Percentiles rank a stretch among this genome's conserved stretches.
Evolutionary conservation across 441 rosid species (phyloP).

Genomic region (Pelargonium cotyledonis): DNA sequence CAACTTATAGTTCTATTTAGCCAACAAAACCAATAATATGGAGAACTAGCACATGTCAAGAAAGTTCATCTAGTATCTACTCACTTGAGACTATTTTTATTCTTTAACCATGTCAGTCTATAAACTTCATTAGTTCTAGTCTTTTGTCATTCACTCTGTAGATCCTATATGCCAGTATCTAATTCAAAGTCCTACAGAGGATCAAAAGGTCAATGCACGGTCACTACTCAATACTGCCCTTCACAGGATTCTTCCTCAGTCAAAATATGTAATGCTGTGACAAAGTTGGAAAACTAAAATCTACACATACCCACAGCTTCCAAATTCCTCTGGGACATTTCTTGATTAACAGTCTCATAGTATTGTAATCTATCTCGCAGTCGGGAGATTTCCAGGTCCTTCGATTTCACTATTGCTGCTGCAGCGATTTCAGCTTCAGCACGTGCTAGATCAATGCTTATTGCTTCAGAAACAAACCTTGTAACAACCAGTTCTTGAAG

Average conservation of each 20-base stretch:
- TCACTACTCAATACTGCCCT: background rate
- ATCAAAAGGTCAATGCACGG: background rate
- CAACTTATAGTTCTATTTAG: no score
- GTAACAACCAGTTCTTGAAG: conserved; percentile 16
- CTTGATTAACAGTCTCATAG: conserved; percentile 19
- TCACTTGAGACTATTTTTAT: no score
- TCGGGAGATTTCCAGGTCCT: conserved; percentile 19
- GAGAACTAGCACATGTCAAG: no score
- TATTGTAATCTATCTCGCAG: conserved; percentile 17
- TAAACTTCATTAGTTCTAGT: background rate
- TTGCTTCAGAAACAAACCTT: conserved; percentile 4
- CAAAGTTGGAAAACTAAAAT: background rate
- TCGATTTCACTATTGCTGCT: conserved; percentile 18
- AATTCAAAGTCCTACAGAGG: background rate
- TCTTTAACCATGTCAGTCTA: no score
- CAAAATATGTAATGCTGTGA: no score
- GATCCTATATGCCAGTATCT: background rate
- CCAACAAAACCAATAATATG: no score
- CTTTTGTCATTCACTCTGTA: background rate
- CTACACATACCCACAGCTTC: conserved; percentile 10
- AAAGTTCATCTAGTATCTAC: no score
- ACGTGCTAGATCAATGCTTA: conserved; percentile 11
- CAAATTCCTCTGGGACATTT: conserved; percentile 26
- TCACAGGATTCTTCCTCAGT: no score
- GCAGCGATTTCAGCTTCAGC: conserved; percentile 18